Conservation (phyloP, 2,329 filamentous ascomycete genomes). For the Bipolaris cookei region DNA sequence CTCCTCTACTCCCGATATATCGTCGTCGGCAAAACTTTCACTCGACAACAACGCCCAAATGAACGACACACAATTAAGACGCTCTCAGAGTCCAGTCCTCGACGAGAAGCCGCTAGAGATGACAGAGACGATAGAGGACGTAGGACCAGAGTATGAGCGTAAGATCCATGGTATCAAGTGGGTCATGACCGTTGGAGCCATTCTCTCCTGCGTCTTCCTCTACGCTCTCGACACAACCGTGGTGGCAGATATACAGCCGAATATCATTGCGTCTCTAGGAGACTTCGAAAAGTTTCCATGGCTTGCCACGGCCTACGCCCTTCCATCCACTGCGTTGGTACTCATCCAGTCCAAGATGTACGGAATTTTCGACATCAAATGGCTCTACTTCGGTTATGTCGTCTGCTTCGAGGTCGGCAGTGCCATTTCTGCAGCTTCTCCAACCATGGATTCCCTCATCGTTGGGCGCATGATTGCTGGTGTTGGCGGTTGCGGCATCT, state of each 20-base stretch:
- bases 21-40: neutral
- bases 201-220: conserved; percentile 27
- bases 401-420: neutral
- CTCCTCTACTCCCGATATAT: neutral
- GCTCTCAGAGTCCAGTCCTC: neutral
- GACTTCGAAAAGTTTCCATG: neutral
- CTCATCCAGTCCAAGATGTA: conserved; percentile 3
- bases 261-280: conserved; percentile 18
- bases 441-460: neutral
- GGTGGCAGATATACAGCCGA: conserved; percentile 32
- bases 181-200: conserved; percentile 7
- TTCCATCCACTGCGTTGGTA: neutral
- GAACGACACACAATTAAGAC: neutral
- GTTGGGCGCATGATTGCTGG: conserved; percentile 1
- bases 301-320: neutral
- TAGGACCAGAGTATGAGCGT: conserved; percentile 4
- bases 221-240: conserved; percentile 42
- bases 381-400: neutral
- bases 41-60: neutral
- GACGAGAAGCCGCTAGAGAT: neutral
- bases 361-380: neutral
- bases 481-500: neutral
- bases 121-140: neutral
- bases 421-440: neutral
- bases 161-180: conserved; percentile 4